A percentile compares a stretch with the other conserved stretches of the same genome.
Conservation (phyloP, 192 early-diverging fungal species). For the Phlyctochytrium bullatum region DNA sequence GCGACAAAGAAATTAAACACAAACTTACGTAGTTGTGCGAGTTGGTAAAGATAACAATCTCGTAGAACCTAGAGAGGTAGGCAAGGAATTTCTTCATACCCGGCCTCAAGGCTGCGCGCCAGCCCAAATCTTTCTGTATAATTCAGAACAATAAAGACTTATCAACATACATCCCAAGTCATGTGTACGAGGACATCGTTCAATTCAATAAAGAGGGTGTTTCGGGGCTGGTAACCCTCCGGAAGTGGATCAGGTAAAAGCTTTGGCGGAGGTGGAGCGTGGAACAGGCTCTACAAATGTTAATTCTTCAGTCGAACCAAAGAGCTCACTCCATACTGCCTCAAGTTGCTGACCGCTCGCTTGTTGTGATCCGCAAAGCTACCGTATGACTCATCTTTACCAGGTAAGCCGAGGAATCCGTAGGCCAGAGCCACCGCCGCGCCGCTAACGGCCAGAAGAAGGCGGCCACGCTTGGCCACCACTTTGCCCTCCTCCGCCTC, state of each 20-base stretch:
- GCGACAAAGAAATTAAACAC: background rate
- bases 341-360: constrained; percentile 33
- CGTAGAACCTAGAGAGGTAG: constrained; percentile 87
- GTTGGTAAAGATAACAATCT: constrained; percentile 94
- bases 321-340: too few relatives aligned
- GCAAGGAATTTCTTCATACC: constrained; percentile 94
- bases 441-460: constrained; percentile 1
- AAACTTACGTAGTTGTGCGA: constrained; percentile 72
- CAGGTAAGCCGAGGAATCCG: constrained; percentile 36
- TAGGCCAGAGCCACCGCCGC: constrained; percentile 14
- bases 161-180: constrained; percentile 78
- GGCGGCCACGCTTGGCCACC: constrained; percentile 22
- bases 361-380: constrained; percentile 33
- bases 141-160: constrained; percentile 1
- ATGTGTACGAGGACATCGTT: constrained; percentile 91
- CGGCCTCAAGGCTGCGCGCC: constrained; percentile 94
- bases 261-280: too few relatives aligned
- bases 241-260: constrained; percentile 89
- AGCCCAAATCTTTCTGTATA: constrained; percentile 83
- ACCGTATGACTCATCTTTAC: constrained; percentile 24
- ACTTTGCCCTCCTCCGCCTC: constrained; percentile 37
- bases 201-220: constrained; percentile 93
- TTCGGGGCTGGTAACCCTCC: constrained; percentile 78
- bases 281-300: too few relatives aligned
- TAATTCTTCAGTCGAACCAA: too few relatives aligned